Evolutionary conservation across 208 protist genomes (phyloP).

Genomic region (Acanthamoeba castellanii): DNA sequence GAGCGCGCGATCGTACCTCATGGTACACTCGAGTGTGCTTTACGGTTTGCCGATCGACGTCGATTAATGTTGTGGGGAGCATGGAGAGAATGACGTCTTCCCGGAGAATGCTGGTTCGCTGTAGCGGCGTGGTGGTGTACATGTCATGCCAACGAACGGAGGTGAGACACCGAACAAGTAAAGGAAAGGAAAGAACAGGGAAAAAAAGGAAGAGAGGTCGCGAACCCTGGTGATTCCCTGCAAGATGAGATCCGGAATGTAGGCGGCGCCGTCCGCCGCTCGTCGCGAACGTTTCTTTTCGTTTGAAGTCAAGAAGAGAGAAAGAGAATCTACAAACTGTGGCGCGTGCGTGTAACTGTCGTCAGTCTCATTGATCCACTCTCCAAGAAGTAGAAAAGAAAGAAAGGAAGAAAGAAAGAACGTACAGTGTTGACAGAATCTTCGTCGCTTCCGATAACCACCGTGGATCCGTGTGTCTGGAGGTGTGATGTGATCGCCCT

Average conservation of each 20-base stretch:
- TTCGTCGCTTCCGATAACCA: conserved; percentile 58
- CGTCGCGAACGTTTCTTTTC: conserved; percentile 48
- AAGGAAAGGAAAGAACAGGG: neutral
- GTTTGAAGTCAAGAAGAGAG: conserved; percentile 61
- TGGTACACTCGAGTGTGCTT: conserved; percentile 72
- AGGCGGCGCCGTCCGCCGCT: neutral
- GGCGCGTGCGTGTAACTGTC: neutral
- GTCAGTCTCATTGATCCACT: neutral
- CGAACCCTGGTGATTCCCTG: conserved; percentile 61
- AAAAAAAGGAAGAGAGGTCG: neutral
- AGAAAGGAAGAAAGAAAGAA: neutral
- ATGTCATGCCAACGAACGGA: no score
- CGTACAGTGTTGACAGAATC: conserved; percentile 55
- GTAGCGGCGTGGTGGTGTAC: neutral
- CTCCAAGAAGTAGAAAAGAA: neutral
- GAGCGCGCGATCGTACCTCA: neutral
- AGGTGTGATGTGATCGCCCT: conserved; percentile 74
- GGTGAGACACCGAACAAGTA: no score
- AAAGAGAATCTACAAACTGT: conserved; percentile 73
- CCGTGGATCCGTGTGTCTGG: conserved; percentile 70
- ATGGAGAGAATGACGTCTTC: conserved; percentile 73
- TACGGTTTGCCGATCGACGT: conserved; percentile 62
- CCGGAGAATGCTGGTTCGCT: no score
- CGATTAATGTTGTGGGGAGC: conserved; percentile 64
- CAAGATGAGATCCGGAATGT: conserved; percentile 67